Base-by-base conservation (phyloP, 352 stramenopile species). In the Pythium brassicae region DNA sequence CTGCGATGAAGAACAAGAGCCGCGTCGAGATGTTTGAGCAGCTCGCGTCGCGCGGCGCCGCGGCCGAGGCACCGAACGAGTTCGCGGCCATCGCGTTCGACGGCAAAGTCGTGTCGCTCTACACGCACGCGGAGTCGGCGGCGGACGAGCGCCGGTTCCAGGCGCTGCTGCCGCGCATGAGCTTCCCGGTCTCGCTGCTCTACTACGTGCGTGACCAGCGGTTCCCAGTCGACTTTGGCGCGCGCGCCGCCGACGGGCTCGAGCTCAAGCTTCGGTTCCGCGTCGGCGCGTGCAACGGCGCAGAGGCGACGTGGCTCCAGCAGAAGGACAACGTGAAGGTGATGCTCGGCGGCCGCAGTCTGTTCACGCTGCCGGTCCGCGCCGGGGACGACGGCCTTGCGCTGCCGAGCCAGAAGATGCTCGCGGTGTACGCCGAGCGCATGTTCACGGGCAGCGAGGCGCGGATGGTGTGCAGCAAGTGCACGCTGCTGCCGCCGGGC, bases 371-470 rank as follows among this genome's bases (percentile, higher is more conserved):
- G 12, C 84, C 84, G 0, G 61, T 92, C 14, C 77, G 82, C 5
- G 35, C 68, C 7, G 48, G 57, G 22, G 50, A 50, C 14, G 66
- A 78, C 35, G 65, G 63, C 27, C n/a, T 20, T 10, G 44, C 23
- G 15, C 15, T 54, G 20, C 51, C 42, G 49, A 39, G 40, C n/a
- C 43, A 63, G 32, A 72, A 76, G 56, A 55, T 89, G 14, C 58
- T 74, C 19, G 82, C 76, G 1, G 79, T 94, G 19, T 94, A 91
- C 50, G 59, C 70, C 15, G 79, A 91, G 52, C 75, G 78, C 5
- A 47, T 92, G 14, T 89, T 86, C 44, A 91, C 77, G 8, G 84
- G 84, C n/a, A 73, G 88, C 50, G 83, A 90, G 47, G 84, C 78
- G 45, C 74, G 61, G 39, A 89, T 94, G 76, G 84, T 85, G 57